Conservation (phyloP, 768 basidiomycete genomes). For the Infundibulicybe gibba region DNA sequence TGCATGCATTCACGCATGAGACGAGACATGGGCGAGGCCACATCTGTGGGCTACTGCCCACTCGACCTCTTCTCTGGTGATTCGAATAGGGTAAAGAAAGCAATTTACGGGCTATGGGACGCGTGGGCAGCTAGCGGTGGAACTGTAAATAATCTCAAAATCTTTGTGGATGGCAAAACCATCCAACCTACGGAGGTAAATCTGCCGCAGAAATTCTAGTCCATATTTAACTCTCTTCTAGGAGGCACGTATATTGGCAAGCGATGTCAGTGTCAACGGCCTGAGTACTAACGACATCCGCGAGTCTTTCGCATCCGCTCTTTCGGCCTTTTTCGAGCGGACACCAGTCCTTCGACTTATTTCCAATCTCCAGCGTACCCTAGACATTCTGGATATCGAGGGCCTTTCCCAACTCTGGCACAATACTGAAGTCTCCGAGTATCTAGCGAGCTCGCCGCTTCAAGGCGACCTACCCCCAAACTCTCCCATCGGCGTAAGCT, state of each 20-base stretch:
- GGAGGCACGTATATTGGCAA: conserved; percentile 24
- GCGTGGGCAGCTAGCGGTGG: conserved; percentile 68
- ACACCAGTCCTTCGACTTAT: conserved; percentile 54
- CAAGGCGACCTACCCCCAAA: conserved; percentile 11
- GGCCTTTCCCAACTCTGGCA: conserved; percentile 56
- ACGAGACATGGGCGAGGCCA: conserved; percentile 29
- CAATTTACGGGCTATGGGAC: conserved; percentile 68
- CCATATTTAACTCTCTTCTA: conserved; percentile 8
- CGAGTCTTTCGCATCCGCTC: conserved; percentile 43
- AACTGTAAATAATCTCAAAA: conserved; percentile 72
- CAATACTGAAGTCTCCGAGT: conserved; percentile 18
- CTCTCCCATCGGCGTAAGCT: conserved; percentile 28
- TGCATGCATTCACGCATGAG: conserved; percentile 80
- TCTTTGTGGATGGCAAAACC: conserved; percentile 68
- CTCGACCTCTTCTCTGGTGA: conserved; percentile 86
- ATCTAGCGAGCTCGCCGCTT: conserved; percentile 11
- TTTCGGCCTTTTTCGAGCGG: conserved; percentile 45
- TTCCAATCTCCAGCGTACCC: conserved; percentile 61
- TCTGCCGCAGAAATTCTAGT: background rate
- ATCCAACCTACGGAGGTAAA: conserved; percentile 58
- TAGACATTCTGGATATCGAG: conserved; percentile 86
- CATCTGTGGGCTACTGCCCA: conserved; percentile 69
- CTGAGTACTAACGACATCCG: conserved; percentile 29
- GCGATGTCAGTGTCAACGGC: conserved; percentile 6
- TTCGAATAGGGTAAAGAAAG: conserved; percentile 52